Base-by-base conservation (phyloP, 2,329 filamentous ascomycete genomes). In the Alternaria gaisen region DNA sequence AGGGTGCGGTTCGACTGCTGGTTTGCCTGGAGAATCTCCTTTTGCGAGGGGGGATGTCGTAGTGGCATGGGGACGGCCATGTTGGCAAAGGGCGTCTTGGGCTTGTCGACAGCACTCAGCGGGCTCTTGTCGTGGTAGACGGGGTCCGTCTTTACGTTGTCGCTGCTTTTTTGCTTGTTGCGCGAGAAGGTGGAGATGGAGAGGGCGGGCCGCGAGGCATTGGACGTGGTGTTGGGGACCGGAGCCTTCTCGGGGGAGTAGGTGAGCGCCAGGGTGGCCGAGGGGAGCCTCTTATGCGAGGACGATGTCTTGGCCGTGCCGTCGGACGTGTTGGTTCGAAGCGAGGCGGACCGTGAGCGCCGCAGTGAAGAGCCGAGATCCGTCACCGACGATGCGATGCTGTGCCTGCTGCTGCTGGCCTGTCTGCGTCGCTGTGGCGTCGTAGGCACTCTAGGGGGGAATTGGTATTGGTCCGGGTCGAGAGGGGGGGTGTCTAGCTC, bases 331-430 rank as follows among this genome's bases (percentile, higher is more conserved):
- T 72, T 79, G 51, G 79, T 79, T 60, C 80, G 78, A 28, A 82
- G 72, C n/a, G 79, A 81, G 58, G 78, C 76, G 53, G 74, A 72
- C 58, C 81, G 72, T 41, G 76, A 73, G 34, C 80, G 69, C 30
- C 79, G 77, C 63, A 82, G 65, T 61, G 72, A 74, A 56, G 77
- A 69, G 64, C 78, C 73, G 63, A 80, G 63, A 61, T 80, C 80
- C 20, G 74, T 72, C 40, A 80, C 74, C 18, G 72, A 76, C 26
- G 66, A 68, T 24, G 76, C 75, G 60, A 78, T 72, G 70, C 70
- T 75, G 63, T 77, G 75, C 28, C 75, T 68, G 59, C 71, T 71
- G 34, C 71, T 71, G 32, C 71, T 71, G 34, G 64, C 46, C 56
- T 71, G 69, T 18, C 60, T 72, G 66, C 67, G 73, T 56, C 66